Conservation (phyloP, 352 stramenopile species). For the Pythium insidiosum region DNA sequence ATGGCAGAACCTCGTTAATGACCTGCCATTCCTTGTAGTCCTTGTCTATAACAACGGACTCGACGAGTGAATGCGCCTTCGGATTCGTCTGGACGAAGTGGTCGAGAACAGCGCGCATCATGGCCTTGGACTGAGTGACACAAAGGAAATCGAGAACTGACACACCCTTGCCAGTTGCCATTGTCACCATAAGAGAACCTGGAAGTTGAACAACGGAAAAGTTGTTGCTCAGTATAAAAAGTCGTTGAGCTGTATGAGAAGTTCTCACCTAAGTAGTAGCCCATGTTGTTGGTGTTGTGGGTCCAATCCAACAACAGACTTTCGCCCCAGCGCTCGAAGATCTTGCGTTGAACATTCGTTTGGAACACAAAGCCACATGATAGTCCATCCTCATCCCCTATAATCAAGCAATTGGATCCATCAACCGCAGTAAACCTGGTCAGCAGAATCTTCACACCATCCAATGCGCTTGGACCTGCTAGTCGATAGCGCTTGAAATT, state of each 20-base stretch:
- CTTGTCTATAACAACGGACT: conserved; percentile 16
- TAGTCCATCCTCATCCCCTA: conserved; percentile 3
- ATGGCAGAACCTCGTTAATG: conserved; percentile 2
- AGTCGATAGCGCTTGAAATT: conserved; percentile 2
- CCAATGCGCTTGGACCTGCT: neutral
- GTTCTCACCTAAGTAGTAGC: conserved; percentile 11
- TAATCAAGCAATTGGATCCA: neutral
- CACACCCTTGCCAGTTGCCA: conserved; percentile 7
- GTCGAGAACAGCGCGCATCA: conserved; percentile 5
- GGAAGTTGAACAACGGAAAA: neutral
- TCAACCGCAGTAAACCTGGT: neutral
- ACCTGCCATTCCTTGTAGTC: conserved; percentile 14
- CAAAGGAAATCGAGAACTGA: conserved; percentile 20
- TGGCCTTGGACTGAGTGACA: conserved; percentile 6
- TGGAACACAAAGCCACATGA: conserved; percentile 8
- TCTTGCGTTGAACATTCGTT: neutral
- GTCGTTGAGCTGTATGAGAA: neutral
- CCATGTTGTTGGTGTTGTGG: conserved; percentile 17
- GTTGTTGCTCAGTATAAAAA: neutral
- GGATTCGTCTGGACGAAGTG: conserved; percentile 1
- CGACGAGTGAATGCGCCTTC: neutral
- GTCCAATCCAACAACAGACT: conserved; percentile 17
- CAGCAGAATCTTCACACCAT: neutral
- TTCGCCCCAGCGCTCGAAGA: conserved; percentile 13
- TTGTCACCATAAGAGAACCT: conserved; percentile 14